Conservation (phyloP, 163 green algal species). For the Chloromonas sp. region DNA sequence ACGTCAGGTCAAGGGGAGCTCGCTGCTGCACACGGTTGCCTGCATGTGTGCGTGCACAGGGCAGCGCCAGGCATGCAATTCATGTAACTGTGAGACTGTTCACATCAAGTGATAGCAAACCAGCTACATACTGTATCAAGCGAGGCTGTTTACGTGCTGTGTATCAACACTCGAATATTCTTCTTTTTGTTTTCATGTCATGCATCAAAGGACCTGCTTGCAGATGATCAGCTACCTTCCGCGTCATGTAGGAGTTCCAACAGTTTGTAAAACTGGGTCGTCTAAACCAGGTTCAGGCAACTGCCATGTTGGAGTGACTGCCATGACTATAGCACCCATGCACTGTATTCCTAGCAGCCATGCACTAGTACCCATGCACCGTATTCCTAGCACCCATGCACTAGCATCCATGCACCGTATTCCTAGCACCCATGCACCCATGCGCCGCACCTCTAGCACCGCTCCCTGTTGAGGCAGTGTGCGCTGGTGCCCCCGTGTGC, state of each 20-base stretch:
- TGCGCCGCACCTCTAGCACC: conserved; percentile 10
- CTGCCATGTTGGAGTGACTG: background rate
- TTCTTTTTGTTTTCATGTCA: too few species aligned
- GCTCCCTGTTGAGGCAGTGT: conserved; percentile 9
- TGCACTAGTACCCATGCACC: background rate
- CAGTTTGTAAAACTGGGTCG: too few species aligned
- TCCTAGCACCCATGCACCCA: background rate
- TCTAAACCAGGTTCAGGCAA: too few species aligned
- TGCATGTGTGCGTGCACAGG: background rate
- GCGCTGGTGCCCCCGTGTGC: conserved; percentile 7
- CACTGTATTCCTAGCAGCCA: background rate
- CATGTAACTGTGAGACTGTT: too few species aligned
- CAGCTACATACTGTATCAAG: too few species aligned
- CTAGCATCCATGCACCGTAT: background rate
- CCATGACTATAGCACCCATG: background rate
- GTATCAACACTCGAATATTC: too few species aligned
- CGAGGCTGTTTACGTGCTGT: too few species aligned
- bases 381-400: background rate
- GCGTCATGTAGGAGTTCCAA: too few species aligned
- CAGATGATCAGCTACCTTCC: too few species aligned
- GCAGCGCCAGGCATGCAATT: background rate
- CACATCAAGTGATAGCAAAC: too few species aligned
- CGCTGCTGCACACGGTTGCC: background rate
- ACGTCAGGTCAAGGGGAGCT: background rate
- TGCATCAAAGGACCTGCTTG: too few species aligned